These are phyloP conservation scores for Diospyros lotus DNA, from an alignment of 148 eudicot species.

Conservation along the genomic window DNA sequence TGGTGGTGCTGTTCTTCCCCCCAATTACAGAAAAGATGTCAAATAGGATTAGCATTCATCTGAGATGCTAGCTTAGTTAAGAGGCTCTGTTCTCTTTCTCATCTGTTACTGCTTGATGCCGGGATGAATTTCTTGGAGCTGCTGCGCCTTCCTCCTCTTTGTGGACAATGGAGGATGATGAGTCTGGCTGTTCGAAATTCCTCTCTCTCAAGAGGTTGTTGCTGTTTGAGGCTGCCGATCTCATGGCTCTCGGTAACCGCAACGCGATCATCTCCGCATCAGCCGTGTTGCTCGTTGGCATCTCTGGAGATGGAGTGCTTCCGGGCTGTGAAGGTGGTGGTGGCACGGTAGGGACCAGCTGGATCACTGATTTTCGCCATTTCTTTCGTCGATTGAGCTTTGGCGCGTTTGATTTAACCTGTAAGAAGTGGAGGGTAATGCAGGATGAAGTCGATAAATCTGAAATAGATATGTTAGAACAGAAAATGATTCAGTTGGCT, in stretches of 20 bases:
- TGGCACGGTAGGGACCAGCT: conserved; percentile 64
- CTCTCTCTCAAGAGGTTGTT: conserved; percentile 49
- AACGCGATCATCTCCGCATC: conserved; percentile 41
- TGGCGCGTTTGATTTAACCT: conserved; percentile 67
- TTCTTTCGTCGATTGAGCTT: conserved; percentile 62
- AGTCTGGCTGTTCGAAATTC: conserved; percentile 53
- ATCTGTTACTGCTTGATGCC: conserved; percentile 28
- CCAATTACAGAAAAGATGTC: too few relatives aligned
- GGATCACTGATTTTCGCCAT: conserved; percentile 75
- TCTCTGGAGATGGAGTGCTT: conserved; percentile 26
- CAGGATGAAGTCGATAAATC: not conserved
- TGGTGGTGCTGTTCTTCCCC: too few relatives aligned
- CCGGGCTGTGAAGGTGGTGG: conserved; percentile 41
- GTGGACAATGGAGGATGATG: conserved; percentile 16
- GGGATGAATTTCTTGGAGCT: conserved; percentile 44
- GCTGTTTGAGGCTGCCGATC: conserved; percentile 51
- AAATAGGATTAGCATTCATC: too few relatives aligned
- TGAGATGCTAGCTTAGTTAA: not conserved
- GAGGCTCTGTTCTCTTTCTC: conserved; percentile 64
- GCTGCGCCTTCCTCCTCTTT: conserved; percentile 45
- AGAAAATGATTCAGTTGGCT: not conserved
- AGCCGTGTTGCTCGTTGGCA: conserved; percentile 28
- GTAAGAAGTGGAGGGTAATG: conserved; percentile 9
- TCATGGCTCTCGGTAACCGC: conserved; percentile 72
- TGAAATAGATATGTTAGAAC: not conserved